Evolutionary conservation across 768 basidiomycete genomes (phyloP), one percentile per base, ranked within the genome.

Genomic region (Goffeauzyma gilvescens): DNA sequence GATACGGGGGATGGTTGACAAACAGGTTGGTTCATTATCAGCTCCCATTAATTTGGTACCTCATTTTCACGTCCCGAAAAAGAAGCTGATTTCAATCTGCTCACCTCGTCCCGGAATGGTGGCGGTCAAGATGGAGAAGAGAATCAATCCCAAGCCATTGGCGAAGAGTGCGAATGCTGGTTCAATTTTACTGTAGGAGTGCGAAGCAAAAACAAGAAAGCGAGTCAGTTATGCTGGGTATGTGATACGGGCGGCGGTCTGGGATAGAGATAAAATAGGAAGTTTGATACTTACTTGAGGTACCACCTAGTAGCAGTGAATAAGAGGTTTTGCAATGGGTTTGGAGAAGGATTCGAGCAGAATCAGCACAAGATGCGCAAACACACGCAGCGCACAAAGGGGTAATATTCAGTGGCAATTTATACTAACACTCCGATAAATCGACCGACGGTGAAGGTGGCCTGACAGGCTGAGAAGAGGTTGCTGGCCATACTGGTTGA

Each of bases 51-150:
- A n/a, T n/a, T n/a, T n/a, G n/a, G n/a, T n/a, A n/a, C n/a, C n/a
- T n/a, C n/a, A n/a, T n/a, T n/a, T n/a, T n/a, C n/a, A n/a, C n/a
- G n/a, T n/a, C n/a, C n/a, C n/a, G n/a, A n/a, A n/a, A n/a, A n/a
- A n/a, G n/a, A n/a, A n/a, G n/a, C 6, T n/a, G 9, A 37, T 18
- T 15, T 20, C 2, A 17, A 12, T 2, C 6, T 32, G 14, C 36
- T 40, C 42, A 17, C 53, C 53, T 45, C 44, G 44, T 9, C 53
- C 56, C 12, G 41, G 33, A 30, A 57, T 42, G 35, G 41, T 21
- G 0, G 55, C 35, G 15, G 54, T 56, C n/a, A 55, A 32, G 41
- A 62, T 44, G 17, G 48, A 32, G 46, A 59, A 58, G 31, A 53
- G 4, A 7, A 48, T 39, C 44, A 57, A 49, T 13, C 51, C 38